phyloP scores from a whole-genome alignment of 176 grass and related monocot genomes.

The Eremochloa ophiuroides region DNA sequence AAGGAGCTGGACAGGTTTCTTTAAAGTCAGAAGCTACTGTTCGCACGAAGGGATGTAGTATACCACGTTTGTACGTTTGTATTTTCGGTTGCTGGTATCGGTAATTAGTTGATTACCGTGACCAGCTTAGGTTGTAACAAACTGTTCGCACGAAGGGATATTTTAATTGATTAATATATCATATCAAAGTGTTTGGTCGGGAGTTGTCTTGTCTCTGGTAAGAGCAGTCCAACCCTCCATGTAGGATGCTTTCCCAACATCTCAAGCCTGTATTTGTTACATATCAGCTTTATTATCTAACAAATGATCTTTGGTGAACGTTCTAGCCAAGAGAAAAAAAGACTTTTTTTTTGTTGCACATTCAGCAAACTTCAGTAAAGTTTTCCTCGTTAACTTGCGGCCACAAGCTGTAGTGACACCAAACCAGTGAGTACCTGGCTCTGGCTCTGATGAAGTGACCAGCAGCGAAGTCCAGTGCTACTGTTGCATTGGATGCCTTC shows the following conservation, averaged over 20 bases:
- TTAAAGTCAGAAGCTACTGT: neutral
- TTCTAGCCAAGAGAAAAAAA: neutral
- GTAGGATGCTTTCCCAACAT: neutral
- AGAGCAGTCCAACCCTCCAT: neutral
- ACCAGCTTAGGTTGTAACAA: too few relatives aligned
- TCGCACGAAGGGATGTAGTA: too few relatives aligned
- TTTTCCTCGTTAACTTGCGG: neutral
- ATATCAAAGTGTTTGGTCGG: conserved; percentile 7
- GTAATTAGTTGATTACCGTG: too few relatives aligned
- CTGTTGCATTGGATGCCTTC: too few relatives aligned
- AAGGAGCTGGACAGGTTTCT: neutral
- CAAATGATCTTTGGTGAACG: neutral
- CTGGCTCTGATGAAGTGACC: neutral
- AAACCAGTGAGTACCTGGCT: neutral
- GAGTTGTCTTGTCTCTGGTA: neutral
- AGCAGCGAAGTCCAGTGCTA: neutral
- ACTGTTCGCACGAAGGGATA: too few relatives aligned
- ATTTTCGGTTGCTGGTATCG: too few relatives aligned
- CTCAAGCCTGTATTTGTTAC: too few relatives aligned
- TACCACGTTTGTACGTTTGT: too few relatives aligned
- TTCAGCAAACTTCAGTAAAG: neutral
- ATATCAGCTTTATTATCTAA: neutral
- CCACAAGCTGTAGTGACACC: neutral
- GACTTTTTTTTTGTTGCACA: neutral
- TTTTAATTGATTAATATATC: too few relatives aligned